Percentiles rank a stretch among this genome's conserved stretches.
These are phyloP conservation scores for Crithidia thermophila DNA, from an alignment of 208 protist genomes.

Conservation along the genomic window DNA sequence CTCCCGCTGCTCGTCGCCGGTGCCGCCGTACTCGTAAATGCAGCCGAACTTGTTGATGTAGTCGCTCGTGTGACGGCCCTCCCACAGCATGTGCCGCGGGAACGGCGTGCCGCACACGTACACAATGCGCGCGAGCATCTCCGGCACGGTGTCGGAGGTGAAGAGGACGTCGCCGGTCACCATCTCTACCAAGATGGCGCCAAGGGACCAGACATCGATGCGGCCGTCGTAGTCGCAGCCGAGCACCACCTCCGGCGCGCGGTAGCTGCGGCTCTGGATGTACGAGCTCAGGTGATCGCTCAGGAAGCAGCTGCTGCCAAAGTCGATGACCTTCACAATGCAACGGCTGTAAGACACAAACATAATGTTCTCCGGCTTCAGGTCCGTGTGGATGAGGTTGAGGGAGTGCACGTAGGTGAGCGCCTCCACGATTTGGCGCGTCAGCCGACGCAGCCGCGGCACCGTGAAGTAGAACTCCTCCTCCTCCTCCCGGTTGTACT, in stretches of 20 bases:
- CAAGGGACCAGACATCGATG: conserved; percentile 97
- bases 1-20: conserved; percentile 29
- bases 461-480: conserved; percentile 94
- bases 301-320: conserved; percentile 95
- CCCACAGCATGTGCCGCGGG: conserved; percentile 84
- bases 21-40: conserved; percentile 83
- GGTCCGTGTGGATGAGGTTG: conserved; percentile 96
- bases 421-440: conserved; percentile 82
- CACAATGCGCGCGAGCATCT: conserved; percentile 94
- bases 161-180: conserved; percentile 95
- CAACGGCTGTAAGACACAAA: conserved; percentile 94
- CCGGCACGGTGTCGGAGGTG: conserved; percentile 92
- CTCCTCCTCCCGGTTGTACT: conserved; percentile 93
- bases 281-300: conserved; percentile 96
- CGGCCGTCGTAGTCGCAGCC: conserved; percentile 94
- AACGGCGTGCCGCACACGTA: conserved; percentile 89
- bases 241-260: conserved; percentile 93
- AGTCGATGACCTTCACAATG: conserved; percentile 97
- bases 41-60: conserved; percentile 91
- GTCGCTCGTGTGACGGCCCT: conserved; percentile 84
- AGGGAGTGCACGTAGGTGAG: conserved; percentile 94
- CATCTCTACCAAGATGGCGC: conserved; percentile 94
- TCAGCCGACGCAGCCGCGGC: conserved; percentile 88
- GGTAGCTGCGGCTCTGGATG: conserved; percentile 95
- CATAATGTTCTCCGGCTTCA: conserved; percentile 98